A percentile compares a stretch with the other conserved stretches of the same genome.
Evolutionary conservation across 2,329 filamentous ascomycete species (phyloP).

Genomic region (Metarhizium brunneum): DNA sequence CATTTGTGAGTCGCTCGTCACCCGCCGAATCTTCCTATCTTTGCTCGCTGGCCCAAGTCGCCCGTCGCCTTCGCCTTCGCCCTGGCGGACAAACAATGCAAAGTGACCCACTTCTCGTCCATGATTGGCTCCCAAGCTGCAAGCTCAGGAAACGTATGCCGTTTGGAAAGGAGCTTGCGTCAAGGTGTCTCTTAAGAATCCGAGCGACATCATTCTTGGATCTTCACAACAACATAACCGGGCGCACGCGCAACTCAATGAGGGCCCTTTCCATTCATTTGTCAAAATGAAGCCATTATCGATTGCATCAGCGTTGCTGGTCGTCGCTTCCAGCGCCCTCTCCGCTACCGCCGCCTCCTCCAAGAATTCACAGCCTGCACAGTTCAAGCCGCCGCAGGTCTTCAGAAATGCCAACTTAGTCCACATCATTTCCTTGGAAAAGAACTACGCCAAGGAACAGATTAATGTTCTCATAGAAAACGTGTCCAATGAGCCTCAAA

Average conservation of each 20-base stretch:
- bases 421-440: conserved; percentile 84
- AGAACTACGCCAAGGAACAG: conserved; percentile 80
- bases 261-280: conserved; percentile 16
- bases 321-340: conserved; percentile 42
- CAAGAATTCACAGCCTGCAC: conserved; percentile 49
- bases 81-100: not conserved
- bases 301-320: conserved; percentile 48
- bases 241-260: conserved; percentile 24
- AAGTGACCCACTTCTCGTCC: not conserved
- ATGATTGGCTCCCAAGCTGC: not conserved
- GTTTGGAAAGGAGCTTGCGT: conserved; percentile 14
- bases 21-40: no score
- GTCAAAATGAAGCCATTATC: conserved; percentile 33
- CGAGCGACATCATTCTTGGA: conserved; percentile 6
- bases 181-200: not conserved
- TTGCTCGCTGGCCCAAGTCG: no score
- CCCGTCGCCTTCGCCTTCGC: not conserved
- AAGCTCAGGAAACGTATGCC: conserved; percentile 24
- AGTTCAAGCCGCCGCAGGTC: conserved; percentile 78
- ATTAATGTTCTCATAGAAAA: conserved; percentile 96
- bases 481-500: conserved; percentile 65
- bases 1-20: no score
- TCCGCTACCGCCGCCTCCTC: conserved; percentile 37
- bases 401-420: conserved; percentile 93
- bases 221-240: conserved; percentile 7